Conservation (phyloP, 768 basidiomycete genomes). For the Phylloporus sp. region DNA sequence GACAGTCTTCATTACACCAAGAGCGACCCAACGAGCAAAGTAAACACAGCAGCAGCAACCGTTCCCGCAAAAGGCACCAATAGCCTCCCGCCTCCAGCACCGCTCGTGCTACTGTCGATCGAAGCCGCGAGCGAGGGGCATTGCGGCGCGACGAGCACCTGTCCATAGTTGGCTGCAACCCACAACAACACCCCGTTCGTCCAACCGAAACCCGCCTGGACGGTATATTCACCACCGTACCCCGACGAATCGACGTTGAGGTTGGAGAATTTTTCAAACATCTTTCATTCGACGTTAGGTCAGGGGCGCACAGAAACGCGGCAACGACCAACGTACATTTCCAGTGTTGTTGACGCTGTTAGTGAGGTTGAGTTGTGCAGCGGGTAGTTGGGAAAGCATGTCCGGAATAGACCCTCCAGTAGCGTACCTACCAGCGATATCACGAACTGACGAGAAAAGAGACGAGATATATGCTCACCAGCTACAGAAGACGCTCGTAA, state of each 20-base stretch:
- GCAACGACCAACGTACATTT: constrained; percentile 48
- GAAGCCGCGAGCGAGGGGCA: constrained; percentile 48
- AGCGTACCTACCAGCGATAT: constrained; percentile 50
- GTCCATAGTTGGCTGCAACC: constrained; percentile 64
- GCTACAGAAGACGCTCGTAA: constrained; percentile 78
- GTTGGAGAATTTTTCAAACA: constrained; percentile 87
- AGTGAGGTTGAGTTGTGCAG: constrained; percentile 64
- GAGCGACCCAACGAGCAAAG: neutral
- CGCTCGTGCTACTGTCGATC: constrained; percentile 1
- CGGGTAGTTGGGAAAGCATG: constrained; percentile 63
- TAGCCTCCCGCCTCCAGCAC: neutral
- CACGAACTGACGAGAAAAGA: neutral
- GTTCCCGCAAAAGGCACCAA: neutral
- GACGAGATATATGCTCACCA: constrained; percentile 59
- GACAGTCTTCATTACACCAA: constrained; percentile 1
- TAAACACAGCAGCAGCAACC: neutral
- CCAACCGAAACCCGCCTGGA: constrained; percentile 87
- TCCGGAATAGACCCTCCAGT: constrained; percentile 82
- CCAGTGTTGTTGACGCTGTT: constrained; percentile 63
- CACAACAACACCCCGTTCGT: constrained; percentile 80
- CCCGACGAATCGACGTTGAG: constrained; percentile 76
- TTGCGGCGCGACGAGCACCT: constrained; percentile 50
- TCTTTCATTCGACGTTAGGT: constrained; percentile 36
- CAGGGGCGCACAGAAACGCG: too few relatives aligned
- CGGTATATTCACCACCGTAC: constrained; percentile 81